Percentiles rank a stretch among this genome's conserved stretches.
phyloP scores from a whole-genome alignment of 2,329 filamentous ascomycete genomes.

The Colletotrichum cuscutae region DNA sequence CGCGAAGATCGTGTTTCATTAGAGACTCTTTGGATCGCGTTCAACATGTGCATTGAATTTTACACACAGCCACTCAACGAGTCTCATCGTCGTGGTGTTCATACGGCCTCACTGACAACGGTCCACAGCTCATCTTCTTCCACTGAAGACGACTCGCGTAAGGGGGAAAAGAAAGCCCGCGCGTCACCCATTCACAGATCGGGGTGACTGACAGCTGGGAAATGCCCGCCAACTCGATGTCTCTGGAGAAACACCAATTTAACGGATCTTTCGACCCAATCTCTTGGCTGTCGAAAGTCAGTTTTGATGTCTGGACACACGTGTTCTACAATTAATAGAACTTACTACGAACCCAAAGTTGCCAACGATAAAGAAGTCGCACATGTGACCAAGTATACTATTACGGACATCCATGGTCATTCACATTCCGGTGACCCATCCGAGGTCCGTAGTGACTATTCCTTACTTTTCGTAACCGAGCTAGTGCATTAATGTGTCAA shows the following conservation, averaged over 20 bases:
- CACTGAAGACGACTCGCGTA: not conserved
- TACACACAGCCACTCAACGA: not conserved
- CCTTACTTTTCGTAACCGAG: not conserved
- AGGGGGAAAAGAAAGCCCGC: not conserved
- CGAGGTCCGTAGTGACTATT: not conserved
- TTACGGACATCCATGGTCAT: not conserved
- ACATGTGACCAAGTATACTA: not conserved
- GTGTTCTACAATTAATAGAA: not conserved
- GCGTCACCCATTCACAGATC: not conserved
- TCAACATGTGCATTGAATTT: not conserved
- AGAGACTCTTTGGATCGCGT: not conserved
- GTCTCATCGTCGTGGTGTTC: not conserved
- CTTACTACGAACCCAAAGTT: not conserved
- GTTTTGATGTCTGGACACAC: not conserved
- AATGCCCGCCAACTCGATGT: not conserved
- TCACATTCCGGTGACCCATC: not conserved
- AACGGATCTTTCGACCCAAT: not conserved
- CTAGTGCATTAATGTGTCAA: not conserved
- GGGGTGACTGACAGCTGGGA: not conserved
- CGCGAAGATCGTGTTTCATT: not conserved
- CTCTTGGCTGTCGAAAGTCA: not conserved
- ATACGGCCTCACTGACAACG: not conserved
- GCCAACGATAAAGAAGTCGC: not conserved
- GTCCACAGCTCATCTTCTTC: not conserved
- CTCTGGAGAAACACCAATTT: not conserved